These are phyloP conservation scores for Sequoiadendron giganteum DNA, from an alignment of 75 land plant genomes.

Conservation along the genomic window DNA sequence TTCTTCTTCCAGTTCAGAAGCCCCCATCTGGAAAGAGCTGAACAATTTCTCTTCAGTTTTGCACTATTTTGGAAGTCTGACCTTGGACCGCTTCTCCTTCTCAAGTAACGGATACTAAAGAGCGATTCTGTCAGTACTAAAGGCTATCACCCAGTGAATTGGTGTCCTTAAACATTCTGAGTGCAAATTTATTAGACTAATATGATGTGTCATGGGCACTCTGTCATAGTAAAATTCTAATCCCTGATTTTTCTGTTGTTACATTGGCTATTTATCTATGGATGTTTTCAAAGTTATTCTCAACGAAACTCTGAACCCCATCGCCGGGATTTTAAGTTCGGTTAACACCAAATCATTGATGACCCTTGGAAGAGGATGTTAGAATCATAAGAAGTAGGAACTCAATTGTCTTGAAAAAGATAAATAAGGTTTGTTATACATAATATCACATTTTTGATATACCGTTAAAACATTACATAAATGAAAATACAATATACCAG, in stretches of 20 bases:
- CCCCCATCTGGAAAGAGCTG: no score
- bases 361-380: background rate
- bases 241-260: background rate
- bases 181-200: background rate
- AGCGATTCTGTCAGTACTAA: background rate
- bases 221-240: background rate
- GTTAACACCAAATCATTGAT: background rate
- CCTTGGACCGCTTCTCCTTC: no score
- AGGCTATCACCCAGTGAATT: background rate
- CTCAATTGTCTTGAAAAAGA: background rate
- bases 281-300: constrained; percentile 31
- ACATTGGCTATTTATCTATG: constrained; percentile 8
- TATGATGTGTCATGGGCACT: background rate
- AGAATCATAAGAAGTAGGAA: background rate
- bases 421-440: background rate
- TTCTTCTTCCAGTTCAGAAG: no score
- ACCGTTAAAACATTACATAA: no score
- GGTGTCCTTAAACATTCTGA: background rate
- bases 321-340: background rate
- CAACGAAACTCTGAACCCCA: constrained; percentile 13
- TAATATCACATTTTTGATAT: no score
- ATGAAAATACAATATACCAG: background rate
- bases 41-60: no score
- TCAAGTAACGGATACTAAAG: background rate
- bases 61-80: no score